These are phyloP conservation scores for Alternaria novae-zelandiae DNA, from an alignment of 2,329 filamentous ascomycete genomes.

Conservation along the genomic window DNA sequence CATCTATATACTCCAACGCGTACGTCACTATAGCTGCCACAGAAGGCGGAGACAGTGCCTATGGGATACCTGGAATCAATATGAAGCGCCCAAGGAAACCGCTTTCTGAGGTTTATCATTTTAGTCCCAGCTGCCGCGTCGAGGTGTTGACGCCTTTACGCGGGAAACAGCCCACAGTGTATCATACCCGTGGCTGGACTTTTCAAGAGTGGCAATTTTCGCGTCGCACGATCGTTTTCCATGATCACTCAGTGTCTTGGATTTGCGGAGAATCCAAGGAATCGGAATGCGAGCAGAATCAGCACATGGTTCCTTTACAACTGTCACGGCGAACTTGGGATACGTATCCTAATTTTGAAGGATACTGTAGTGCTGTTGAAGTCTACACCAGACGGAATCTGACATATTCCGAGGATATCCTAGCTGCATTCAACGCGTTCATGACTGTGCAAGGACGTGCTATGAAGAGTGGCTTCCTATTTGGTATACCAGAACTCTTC, in stretches of 20 bases:
- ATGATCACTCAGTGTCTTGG: not conserved
- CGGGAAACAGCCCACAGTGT: not conserved
- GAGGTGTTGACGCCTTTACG: not conserved
- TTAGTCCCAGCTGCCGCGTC: not conserved
- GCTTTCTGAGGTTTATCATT: not conserved
- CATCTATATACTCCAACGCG: not conserved
- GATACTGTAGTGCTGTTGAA: not conserved
- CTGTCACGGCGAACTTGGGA: not conserved
- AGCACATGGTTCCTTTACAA: too few relatives aligned
- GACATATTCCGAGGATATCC: not conserved
- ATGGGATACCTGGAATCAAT: not conserved
- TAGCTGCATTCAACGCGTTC: not conserved
- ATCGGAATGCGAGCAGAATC: too few relatives aligned
- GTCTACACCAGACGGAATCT: not conserved
- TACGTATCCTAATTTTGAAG: not conserved
- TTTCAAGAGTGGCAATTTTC: not conserved
- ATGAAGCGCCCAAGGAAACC: not conserved
- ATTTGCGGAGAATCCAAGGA: accelerated
- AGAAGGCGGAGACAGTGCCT: not conserved
- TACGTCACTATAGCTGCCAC: not conserved
- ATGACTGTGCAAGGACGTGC: not conserved
- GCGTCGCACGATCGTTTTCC: not conserved
- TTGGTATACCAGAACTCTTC: not conserved
- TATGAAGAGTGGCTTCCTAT: not conserved
- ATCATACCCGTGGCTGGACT: not conserved